A percentile compares a stretch with the other conserved stretches of the same genome.
These are phyloP conservation scores for Begonia fuchsioides DNA, from an alignment of 306 rosid genomes.

Conservation along the genomic window DNA sequence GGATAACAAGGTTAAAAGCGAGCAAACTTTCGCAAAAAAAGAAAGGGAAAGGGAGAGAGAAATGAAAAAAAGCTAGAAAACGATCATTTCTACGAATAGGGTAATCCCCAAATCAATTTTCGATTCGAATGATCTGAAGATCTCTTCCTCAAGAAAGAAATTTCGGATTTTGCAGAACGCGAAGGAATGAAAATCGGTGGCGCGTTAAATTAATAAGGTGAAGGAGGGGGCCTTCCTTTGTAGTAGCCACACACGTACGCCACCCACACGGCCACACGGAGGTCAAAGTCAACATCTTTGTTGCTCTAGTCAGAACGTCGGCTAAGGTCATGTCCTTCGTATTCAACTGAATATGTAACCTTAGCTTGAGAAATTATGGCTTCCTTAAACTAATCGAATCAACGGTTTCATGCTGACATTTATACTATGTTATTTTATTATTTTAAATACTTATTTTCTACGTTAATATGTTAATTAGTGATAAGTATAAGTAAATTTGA, in stretches of 20 bases:
- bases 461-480: too few species aligned
- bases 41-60: neutral
- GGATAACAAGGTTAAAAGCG: neutral
- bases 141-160: neutral
- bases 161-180: neutral
- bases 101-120: neutral
- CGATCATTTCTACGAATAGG: too few species aligned
- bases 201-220: conserved; percentile 9
- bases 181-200: neutral
- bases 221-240: neutral
- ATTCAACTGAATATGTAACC: too few species aligned
- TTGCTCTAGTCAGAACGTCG: too few species aligned
- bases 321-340: too few species aligned
- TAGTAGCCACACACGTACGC: neutral
- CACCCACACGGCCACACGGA: conserved; percentile 1
- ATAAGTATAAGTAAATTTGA: too few species aligned
- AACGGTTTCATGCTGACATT: too few species aligned
- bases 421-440: too few species aligned
- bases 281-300: neutral
- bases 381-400: too few species aligned
- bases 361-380: too few species aligned
- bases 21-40: neutral
- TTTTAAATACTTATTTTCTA: too few species aligned
- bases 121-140: neutral
- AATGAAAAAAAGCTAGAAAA: neutral